These are phyloP conservation scores for Wallacemonas sp. DNA, from an alignment of 208 protist genomes.

Conservation along the genomic window DNA sequence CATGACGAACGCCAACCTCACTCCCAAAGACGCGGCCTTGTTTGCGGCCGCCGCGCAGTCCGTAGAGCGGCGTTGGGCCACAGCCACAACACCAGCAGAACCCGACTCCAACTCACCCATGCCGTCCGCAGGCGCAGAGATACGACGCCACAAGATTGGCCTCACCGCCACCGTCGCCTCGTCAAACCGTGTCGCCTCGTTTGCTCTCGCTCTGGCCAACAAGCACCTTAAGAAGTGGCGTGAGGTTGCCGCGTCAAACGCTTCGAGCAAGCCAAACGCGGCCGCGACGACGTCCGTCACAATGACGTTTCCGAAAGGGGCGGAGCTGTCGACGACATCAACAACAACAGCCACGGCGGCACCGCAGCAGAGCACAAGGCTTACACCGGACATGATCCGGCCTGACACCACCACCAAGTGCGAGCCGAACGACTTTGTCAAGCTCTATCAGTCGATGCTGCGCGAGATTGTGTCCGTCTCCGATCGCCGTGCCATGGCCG, in stretches of 20 bases:
- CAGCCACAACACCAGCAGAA: neutral
- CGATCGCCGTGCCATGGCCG: conserved; percentile 50
- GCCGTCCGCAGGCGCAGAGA: too few species aligned
- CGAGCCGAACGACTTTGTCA: conserved; percentile 68
- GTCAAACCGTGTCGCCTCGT: neutral
- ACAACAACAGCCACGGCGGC: neutral
- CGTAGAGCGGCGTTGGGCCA: neutral
- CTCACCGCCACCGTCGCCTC: neutral
- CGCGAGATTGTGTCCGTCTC: conserved; percentile 65
- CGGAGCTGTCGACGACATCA: too few species aligned
- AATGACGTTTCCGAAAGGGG: neutral
- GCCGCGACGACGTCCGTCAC: neutral
- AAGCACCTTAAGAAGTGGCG: conserved; percentile 11
- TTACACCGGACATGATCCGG: conserved; percentile 24
- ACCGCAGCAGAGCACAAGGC: neutral
- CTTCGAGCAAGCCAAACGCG: too few species aligned
- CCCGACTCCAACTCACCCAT: too few species aligned
- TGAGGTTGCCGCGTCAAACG: neutral
- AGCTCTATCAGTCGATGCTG: conserved; percentile 70
- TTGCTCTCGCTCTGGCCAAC: conserved; percentile 6
- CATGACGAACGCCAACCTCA: conserved; percentile 11
- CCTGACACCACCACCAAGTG: conserved; percentile 57
- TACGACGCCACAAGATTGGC: too few species aligned
- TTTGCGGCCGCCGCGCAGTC: neutral
- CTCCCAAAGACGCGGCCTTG: conserved; percentile 10